These are phyloP conservation scores for Phoma herbarum DNA, from an alignment of 2,329 filamentous ascomycete species.

Conservation along the genomic window DNA sequence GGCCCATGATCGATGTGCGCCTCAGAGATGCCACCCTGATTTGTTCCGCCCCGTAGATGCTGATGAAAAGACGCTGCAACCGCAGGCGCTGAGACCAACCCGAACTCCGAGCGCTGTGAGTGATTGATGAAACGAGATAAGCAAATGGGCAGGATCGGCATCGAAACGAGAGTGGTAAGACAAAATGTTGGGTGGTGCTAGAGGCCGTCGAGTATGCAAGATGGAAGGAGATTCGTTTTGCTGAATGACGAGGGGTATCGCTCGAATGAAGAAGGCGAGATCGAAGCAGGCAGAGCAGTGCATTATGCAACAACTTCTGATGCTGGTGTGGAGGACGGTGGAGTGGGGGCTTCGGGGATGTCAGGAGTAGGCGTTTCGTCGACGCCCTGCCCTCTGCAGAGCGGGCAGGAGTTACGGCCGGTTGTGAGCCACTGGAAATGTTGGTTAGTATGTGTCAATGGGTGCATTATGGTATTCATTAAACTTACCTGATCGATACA, in stretches of 20 bases:
- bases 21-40: conserved; percentile 7
- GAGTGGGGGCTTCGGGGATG: conserved; percentile 13
- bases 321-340: conserved; percentile 23
- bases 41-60: not conserved
- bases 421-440: conserved; percentile 70
- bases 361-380: conserved; percentile 54
- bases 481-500: conserved; percentile 72
- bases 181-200: not conserved
- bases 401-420: conserved; percentile 69
- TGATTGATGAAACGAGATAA: conserved; percentile 2
- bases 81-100: not conserved
- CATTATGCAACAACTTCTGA: conserved; percentile 23
- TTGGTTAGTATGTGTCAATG: not conserved
- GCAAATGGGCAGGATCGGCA: not conserved
- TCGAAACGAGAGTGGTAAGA: conserved; percentile 1
- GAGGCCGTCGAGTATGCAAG: conserved; percentile 15
- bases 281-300: conserved; percentile 9
- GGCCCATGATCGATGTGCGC: conserved; percentile 1
- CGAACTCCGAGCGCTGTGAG: conserved; percentile 19
- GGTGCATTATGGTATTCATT: too few relatives aligned
- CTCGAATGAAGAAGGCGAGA: conserved; percentile 3
- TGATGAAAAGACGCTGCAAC: conserved; percentile 1
- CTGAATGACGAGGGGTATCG: conserved; percentile 11
- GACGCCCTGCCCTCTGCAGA: conserved; percentile 68
- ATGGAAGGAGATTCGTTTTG: conserved; percentile 1